Evolutionary conservation across 2,329 filamentous ascomycete species (phyloP).

Genomic region (Penicillium sp.): DNA sequence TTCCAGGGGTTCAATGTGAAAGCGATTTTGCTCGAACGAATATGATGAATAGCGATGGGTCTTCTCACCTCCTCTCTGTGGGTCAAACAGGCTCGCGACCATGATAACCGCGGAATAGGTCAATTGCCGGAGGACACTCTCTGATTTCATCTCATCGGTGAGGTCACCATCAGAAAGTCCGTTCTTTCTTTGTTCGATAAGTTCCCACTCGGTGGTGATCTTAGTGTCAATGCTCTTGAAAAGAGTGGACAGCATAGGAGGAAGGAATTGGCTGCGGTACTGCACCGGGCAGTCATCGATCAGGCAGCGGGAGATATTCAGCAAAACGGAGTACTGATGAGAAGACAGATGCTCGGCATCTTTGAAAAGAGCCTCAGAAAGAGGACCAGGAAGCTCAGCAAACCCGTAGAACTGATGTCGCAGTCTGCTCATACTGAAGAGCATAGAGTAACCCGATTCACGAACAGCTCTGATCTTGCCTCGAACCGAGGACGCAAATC

Average conservation of each 20-base stretch:
- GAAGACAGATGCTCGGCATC: constrained; percentile 81
- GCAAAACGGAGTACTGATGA: constrained; percentile 89
- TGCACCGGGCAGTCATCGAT: constrained; percentile 88
- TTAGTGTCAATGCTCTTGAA: constrained; percentile 86
- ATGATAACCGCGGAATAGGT: constrained; percentile 91
- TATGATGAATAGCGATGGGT: background rate
- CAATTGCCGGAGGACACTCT: constrained; percentile 89
- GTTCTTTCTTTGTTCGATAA: constrained; percentile 59
- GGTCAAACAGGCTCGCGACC: constrained; percentile 84
- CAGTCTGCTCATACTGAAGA: constrained; percentile 88
- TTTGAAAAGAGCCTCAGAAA: constrained; percentile 79
- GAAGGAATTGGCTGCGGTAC: constrained; percentile 74
- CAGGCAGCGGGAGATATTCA: constrained; percentile 82
- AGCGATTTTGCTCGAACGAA: background rate
- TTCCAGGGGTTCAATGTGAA: background rate
- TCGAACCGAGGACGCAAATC: constrained; percentile 87
- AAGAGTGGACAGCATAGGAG: constrained; percentile 75
- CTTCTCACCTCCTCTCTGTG: constrained; percentile 60
- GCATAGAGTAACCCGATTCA: constrained; percentile 89
- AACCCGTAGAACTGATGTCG: constrained; percentile 91
- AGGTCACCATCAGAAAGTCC: constrained; percentile 72
- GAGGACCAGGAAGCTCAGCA: constrained; percentile 72
- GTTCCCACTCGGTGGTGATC: constrained; percentile 82
- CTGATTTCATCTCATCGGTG: constrained; percentile 95
- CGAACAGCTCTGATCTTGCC: constrained; percentile 85